These are phyloP conservation scores for Novymonas esmeraldas DNA, from an alignment of 208 protist genomes.

Conservation along the genomic window DNA sequence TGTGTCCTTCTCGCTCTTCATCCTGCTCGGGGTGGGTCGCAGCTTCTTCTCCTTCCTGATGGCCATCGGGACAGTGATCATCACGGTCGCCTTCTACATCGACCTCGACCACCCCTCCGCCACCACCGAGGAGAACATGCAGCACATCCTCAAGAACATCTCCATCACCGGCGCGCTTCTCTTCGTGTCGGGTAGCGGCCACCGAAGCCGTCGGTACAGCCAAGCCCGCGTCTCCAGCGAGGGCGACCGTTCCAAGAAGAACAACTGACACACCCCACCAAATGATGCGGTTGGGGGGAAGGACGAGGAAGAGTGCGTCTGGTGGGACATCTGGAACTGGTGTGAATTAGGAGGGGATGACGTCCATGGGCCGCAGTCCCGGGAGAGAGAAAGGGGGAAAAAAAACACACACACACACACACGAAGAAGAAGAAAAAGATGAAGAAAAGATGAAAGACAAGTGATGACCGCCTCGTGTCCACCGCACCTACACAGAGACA, in stretches of 20 bases:
- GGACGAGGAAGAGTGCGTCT: too few relatives aligned
- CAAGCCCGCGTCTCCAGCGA: constrained; percentile 24
- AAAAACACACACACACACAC: background rate
- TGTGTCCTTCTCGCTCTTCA: constrained; percentile 77
- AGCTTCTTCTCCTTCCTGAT: constrained; percentile 81
- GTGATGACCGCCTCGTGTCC: too few relatives aligned
- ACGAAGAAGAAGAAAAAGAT: background rate
- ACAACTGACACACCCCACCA: constrained; percentile 18
- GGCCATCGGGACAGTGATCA: constrained; percentile 46
- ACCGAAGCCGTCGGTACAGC: constrained; percentile 45
- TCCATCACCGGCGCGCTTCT: constrained; percentile 69
- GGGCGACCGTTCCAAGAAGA: constrained; percentile 47
- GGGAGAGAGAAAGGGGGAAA: too few relatives aligned
- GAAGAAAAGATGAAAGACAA: too few relatives aligned
- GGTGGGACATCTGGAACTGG: too few relatives aligned
- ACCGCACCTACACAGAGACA: too few relatives aligned
- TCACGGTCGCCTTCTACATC: constrained; percentile 69
- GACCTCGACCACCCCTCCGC: constrained; percentile 43
- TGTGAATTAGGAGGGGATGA: too few relatives aligned
- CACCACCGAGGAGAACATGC: constrained; percentile 37
- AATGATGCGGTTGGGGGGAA: too few relatives aligned
- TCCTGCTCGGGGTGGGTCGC: constrained; percentile 78
- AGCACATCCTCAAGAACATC: constrained; percentile 63
- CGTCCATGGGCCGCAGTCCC: too few relatives aligned
- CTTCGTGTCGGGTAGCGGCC: constrained; percentile 69